phyloP scores from a whole-genome alignment of 2,329 filamentous ascomycete species.

The Leptographium galeiforme region DNA sequence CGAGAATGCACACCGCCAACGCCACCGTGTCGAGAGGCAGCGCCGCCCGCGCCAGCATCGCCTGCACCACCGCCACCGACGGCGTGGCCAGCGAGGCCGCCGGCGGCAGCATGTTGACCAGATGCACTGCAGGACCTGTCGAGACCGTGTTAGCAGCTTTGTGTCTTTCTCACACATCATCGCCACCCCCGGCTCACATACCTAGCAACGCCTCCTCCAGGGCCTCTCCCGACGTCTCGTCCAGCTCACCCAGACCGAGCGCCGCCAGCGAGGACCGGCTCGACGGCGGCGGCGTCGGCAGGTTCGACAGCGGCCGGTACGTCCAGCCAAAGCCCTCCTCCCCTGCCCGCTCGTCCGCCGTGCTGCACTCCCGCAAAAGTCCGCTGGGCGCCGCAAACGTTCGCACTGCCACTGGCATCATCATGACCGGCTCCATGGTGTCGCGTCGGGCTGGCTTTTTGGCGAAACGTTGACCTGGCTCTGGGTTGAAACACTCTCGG shows the following conservation, averaged over 20 bases:
- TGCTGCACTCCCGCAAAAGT: not conserved
- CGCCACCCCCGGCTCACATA: conserved; percentile 11
- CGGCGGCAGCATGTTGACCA: conserved; percentile 52
- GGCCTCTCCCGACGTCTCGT: not conserved
- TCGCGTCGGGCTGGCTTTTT: no score
- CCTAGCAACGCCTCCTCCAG: conserved; percentile 19
- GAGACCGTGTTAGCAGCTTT: not conserved
- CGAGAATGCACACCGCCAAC: conserved; percentile 52
- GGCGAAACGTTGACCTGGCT: no score
- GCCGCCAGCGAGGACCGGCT: conserved; percentile 29
- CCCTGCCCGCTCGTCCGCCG: conserved; percentile 26
- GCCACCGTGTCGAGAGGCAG: conserved; percentile 49
- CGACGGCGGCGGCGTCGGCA: conserved; percentile 52
- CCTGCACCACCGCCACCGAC: conserved; percentile 45
- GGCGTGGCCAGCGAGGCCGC: conserved; percentile 46
- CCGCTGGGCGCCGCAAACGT: not conserved
- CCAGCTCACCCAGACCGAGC: conserved; percentile 24
- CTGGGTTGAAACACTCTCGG: no score
- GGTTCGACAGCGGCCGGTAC: conserved; percentile 53
- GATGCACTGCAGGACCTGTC: conserved; percentile 49
- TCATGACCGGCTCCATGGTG: no score
- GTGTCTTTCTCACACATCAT: not conserved
- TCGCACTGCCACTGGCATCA: no score
- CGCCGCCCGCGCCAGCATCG: conserved; percentile 42
- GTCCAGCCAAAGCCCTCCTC: conserved; percentile 39